A percentile compares a stretch with the other conserved stretches of the same genome.
Evolutionary conservation across 768 basidiomycete genomes (phyloP).

Genomic region (Lactifluus hygrophoroides): DNA sequence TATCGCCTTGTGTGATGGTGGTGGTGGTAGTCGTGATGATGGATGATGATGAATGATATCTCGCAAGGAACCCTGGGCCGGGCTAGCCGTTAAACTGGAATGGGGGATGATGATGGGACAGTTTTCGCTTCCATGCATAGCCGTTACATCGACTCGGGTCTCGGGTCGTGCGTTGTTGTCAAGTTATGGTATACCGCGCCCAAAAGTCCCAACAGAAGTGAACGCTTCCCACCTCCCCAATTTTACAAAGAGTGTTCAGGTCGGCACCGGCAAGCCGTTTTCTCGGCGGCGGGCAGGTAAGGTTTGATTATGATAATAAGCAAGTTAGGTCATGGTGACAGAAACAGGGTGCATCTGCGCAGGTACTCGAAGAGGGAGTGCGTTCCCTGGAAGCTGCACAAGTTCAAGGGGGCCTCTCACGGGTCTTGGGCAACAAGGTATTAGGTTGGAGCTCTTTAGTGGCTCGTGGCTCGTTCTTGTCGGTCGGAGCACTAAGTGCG

Average conservation of each 20-base stretch:
- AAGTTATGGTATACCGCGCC: background rate
- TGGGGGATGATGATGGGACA: too few species aligned
- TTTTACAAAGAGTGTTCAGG: background rate
- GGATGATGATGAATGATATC: too few species aligned
- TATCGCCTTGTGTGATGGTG: background rate
- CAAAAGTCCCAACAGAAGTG: too few species aligned
- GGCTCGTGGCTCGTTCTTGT: too few species aligned
- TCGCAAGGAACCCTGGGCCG: too few species aligned
- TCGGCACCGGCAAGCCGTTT: background rate
- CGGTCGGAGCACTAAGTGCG: too few species aligned
- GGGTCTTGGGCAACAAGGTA: background rate
- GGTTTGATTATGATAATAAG: slow-evolving; percentile 10
- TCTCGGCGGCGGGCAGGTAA: background rate
- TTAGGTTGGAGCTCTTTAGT: background rate
- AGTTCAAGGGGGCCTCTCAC: too few species aligned
- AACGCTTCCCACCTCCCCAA: too few species aligned
- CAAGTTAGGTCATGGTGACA: slow-evolving; percentile 6
- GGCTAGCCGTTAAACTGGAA: too few species aligned
- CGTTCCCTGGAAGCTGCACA: background rate
- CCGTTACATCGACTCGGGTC: background rate
- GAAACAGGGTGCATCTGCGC: slow-evolving; percentile 10
- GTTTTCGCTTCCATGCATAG: background rate
- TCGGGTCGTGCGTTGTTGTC: background rate
- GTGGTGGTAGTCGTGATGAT: too few species aligned
- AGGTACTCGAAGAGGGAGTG: background rate